A percentile compares a stretch with the other conserved stretches of the same genome.
Evolutionary conservation across 1,139 yeast species (phyloP).

Genomic region (Saccharomyces pastorianus): DNA sequence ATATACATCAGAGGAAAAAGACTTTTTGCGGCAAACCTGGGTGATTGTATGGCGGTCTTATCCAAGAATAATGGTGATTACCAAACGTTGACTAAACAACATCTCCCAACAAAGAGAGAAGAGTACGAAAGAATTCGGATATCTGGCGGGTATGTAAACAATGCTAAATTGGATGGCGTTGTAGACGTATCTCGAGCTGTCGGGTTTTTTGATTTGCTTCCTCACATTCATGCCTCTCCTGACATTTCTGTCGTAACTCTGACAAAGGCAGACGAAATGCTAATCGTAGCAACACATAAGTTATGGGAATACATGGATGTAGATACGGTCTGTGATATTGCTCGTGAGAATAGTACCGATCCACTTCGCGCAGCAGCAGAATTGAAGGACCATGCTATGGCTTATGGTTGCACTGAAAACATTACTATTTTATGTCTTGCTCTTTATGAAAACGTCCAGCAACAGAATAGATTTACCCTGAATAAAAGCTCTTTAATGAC

Average conservation of each 20-base stretch:
- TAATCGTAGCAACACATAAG: conserved; percentile 74
- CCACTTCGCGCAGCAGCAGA: conserved; percentile 92
- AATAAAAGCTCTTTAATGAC: conserved; percentile 33
- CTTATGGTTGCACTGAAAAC: conserved; percentile 81
- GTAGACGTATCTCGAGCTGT: conserved; percentile 83
- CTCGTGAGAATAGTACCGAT: conserved; percentile 71
- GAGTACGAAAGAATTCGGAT: conserved; percentile 86
- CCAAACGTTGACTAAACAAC: conserved; percentile 62
- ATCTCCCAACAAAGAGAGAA: conserved; percentile 70
- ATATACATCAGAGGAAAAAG: conserved; percentile 65
- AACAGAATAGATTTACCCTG: conserved; percentile 38
- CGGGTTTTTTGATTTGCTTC: conserved; percentile 79
- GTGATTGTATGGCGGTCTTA: conserved; percentile 79
- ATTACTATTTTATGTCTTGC: conserved; percentile 80
- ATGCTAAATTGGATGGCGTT: conserved; percentile 78
- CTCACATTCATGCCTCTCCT: conserved; percentile 88
- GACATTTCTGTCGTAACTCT: conserved; percentile 56
- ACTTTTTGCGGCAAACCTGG: conserved; percentile 79
- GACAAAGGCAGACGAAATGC: conserved; percentile 68
- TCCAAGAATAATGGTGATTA: conserved; percentile 79
- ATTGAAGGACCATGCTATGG: conserved; percentile 85
- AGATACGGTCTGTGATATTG: conserved; percentile 85
- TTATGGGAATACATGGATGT: conserved; percentile 79
- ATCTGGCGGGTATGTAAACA: conserved; percentile 85
- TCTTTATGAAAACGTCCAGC: conserved; percentile 38